Evolutionary conservation across 2,329 filamentous ascomycete genomes (phyloP), one percentile per base, ranked within the genome.

Genomic region (Ascochyta fabae): DNA sequence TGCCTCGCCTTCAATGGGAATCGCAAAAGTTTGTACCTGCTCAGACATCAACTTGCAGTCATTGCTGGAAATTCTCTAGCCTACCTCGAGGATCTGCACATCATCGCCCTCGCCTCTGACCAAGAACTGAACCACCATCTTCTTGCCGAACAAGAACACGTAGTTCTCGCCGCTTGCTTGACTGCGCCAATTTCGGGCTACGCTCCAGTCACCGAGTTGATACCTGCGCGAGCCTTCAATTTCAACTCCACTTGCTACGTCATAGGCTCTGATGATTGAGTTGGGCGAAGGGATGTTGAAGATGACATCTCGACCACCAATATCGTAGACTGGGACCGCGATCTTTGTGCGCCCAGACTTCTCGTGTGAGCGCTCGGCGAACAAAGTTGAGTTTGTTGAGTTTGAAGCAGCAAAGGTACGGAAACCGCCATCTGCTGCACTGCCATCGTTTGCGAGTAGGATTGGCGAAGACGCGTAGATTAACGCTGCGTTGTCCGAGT

Each of bases 121-220:
- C 7, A 71, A 40, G 7, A 71, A 61, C 22, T 72, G 70, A 19
- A 72, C 68, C 2, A 65, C 65, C 56, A 59, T 64, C 42, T 65
- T 67, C 51, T 72, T 72, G 24, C 70, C 70, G 38, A 72, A 71
- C 9, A 72, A 26, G 44, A 69, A 72, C 6, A 71, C 29, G 36
- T 72, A 71, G 34, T 48, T 65, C 13, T 69, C 56, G 1, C 67
- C 67, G 23, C 69, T 71, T 19, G 59, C 56, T 12, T 48, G 47
- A 34, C 66, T 71, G 6, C 62, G 61, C 70, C 70, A 72, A n/a
- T 55, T 58, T 16, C 70, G 70, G 9, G 66, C 59, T 6, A 65
- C 63, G 26, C 67, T 71, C 70, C 69, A 71, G 36, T 72, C 69
- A 5, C 70, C 69, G 8, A 71, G 51, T 31, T 66, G 51, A 9